Percentiles rank a stretch among this genome's conserved stretches.
These are phyloP conservation scores for Zopfochytrium polystomum DNA, from an alignment of 371 early-diverging fungal genomes.

Conservation along the genomic window DNA sequence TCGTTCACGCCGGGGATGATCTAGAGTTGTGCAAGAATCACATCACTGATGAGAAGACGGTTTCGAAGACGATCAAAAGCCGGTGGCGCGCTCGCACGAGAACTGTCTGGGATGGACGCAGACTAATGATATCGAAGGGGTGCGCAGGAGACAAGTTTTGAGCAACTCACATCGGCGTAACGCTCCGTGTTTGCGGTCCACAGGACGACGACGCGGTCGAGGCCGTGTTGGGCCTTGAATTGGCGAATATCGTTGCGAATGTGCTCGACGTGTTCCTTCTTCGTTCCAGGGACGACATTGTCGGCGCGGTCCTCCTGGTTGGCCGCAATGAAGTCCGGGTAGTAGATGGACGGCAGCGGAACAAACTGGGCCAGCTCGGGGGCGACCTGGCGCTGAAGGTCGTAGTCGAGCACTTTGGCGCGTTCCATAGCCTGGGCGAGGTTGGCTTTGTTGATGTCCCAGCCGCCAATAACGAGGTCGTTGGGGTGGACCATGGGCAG, in stretches of 20 bases:
- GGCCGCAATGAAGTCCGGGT: constrained; percentile 86
- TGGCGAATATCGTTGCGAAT: constrained; percentile 86
- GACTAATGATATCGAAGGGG: constrained; percentile 13
- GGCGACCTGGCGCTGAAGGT: constrained; percentile 87
- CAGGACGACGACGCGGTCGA: constrained; percentile 92
- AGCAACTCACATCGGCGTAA: constrained; percentile 45
- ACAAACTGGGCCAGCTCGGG: constrained; percentile 72
- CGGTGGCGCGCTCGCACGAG: no score
- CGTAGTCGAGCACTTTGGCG: constrained; percentile 90
- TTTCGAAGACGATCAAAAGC: no score
- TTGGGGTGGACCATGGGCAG: constrained; percentile 95
- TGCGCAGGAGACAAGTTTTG: not conserved
- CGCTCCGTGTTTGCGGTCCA: constrained; percentile 99
- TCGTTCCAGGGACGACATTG: constrained; percentile 78
- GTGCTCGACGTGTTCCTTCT: constrained; percentile 83
- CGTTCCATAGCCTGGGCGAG: constrained; percentile 89
- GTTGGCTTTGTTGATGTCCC: constrained; percentile 89
- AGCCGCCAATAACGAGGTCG: constrained; percentile 92
- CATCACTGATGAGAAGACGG: no score
- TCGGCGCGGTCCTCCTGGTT: constrained; percentile 95
- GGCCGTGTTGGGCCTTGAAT: constrained; percentile 79
- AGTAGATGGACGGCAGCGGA: constrained; percentile 93
- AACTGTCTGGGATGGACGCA: no score
- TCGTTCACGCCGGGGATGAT: constrained; percentile 90
- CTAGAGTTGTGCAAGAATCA: constrained; percentile 43